phyloP scores from a whole-genome alignment of 2,329 filamentous ascomycete species.

The Graphium sp. region DNA sequence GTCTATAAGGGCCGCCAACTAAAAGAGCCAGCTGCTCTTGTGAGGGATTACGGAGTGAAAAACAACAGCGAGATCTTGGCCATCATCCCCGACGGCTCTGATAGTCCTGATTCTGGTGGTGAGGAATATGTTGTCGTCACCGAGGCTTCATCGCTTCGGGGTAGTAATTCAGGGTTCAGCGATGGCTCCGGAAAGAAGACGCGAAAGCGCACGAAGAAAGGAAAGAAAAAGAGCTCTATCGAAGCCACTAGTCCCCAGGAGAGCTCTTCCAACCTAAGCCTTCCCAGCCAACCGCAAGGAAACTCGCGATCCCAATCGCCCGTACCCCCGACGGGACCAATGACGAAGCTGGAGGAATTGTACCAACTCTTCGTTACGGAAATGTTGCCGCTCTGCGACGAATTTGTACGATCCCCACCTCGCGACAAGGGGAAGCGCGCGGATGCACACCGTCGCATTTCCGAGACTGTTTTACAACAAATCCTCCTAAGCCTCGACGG shows the following conservation, averaged over 20 bases:
- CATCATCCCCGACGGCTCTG: slow-evolving; percentile 22
- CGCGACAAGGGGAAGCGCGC: slow-evolving; percentile 47
- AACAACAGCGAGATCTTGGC: slow-evolving; percentile 41
- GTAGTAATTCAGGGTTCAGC: slow-evolving; percentile 15
- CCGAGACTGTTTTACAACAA: slow-evolving; percentile 61
- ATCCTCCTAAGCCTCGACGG: slow-evolving; percentile 62
- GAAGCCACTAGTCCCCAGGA: too few relatives aligned
- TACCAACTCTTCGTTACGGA: slow-evolving; percentile 44
- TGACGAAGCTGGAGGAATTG: slow-evolving; percentile 55
- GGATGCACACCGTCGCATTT: slow-evolving; percentile 60
- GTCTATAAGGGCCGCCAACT: slow-evolving; percentile 59
- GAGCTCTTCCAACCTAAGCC: slow-evolving; percentile 16
- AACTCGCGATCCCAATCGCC: slow-evolving; percentile 35
- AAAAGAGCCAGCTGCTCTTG: slow-evolving; percentile 42
- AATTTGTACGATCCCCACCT: slow-evolving; percentile 47
- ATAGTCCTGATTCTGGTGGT: slow-evolving; percentile 19
- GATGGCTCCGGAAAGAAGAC: slow-evolving; percentile 16
- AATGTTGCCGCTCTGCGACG: slow-evolving; percentile 46
- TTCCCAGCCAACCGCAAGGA: slow-evolving; percentile 15
- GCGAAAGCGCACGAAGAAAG: slow-evolving; percentile 24
- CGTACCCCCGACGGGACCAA: too few relatives aligned
- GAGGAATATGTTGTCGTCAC: slow-evolving; percentile 24
- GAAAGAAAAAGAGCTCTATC: slow-evolving; percentile 14
- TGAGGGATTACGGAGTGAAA: slow-evolving; percentile 44
- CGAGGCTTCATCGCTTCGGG: slow-evolving; percentile 22